phyloP scores from a whole-genome alignment of 352 stramenopile genomes.

The Phytopythium ostracodes region DNA sequence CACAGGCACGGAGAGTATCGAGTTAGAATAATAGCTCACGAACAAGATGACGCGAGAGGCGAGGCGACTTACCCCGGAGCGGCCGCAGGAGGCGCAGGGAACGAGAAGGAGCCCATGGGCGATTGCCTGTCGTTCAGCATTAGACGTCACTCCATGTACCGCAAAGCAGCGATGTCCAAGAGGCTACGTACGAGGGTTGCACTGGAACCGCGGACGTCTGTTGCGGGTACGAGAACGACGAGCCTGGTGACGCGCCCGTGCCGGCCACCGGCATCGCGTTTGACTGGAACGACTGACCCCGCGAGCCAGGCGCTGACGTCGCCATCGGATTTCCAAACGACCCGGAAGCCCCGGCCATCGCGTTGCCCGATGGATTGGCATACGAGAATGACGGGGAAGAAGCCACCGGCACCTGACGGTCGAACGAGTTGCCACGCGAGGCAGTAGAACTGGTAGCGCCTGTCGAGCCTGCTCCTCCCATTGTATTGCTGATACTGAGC shows the following conservation, averaged over 20 bases:
- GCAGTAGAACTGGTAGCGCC: slow-evolving; percentile 17
- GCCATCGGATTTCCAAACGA: slow-evolving; percentile 17
- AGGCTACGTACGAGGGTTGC: slow-evolving; percentile 7
- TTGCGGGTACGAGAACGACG: slow-evolving; percentile 35
- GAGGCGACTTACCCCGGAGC: neutral
- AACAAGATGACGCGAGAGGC: too few relatives aligned
- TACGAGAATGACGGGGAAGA: slow-evolving; percentile 21
- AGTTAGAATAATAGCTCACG: neutral
- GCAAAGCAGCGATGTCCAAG: too few relatives aligned
- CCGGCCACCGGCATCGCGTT: neutral
- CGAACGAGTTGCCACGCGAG: slow-evolving; percentile 41
- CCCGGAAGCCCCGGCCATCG: slow-evolving; percentile 10
- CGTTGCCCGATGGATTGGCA: slow-evolving; percentile 4
- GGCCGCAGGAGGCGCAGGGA: slow-evolving; percentile 9
- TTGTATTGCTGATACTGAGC: slow-evolving; percentile 44
- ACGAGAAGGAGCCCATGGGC: slow-evolving; percentile 37
- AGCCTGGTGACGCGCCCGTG: slow-evolving; percentile 18
- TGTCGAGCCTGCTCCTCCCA: slow-evolving; percentile 36
- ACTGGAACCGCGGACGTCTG: neutral
- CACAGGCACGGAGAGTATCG: neutral
- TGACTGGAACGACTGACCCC: slow-evolving; percentile 8
- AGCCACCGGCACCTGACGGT: slow-evolving; percentile 4
- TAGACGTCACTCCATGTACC: too few relatives aligned
- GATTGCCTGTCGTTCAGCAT: slow-evolving; percentile 9
- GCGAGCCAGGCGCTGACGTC: neutral